Conservation (phyloP, 2,329 filamentous ascomycete species). For the Aspergillus floridensis region DNA sequence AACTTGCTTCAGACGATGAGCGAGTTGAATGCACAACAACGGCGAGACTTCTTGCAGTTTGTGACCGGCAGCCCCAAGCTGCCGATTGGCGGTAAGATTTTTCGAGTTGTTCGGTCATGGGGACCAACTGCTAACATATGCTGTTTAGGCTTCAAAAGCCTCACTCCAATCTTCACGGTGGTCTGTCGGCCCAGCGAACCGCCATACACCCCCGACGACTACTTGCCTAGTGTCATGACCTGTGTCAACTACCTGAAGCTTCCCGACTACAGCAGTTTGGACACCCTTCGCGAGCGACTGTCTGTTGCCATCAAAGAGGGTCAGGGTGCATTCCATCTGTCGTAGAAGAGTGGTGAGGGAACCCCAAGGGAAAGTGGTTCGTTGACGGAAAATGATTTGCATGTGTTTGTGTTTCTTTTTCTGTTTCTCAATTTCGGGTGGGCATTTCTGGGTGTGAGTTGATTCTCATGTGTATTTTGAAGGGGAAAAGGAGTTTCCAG, state of each 20-base stretch:
- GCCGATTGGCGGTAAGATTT: conserved; percentile 79
- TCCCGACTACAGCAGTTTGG: conserved; percentile 82
- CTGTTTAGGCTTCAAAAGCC: conserved; percentile 79
- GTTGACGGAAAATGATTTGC: neutral
- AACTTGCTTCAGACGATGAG: conserved; percentile 95
- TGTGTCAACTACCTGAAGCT: conserved; percentile 99
- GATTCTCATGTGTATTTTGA: neutral
- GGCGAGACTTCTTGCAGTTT: conserved; percentile 94
- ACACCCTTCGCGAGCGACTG: conserved; percentile 74
- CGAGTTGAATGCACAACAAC: conserved; percentile 69
- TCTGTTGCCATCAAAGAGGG: conserved; percentile 88
- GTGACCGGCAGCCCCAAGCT: conserved; percentile 97
- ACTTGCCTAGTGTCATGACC: conserved; percentile 99
- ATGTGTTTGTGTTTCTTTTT: neutral
- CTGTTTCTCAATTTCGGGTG: neutral
- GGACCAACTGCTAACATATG: conserved; percentile 32
- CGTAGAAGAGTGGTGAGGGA: conserved; percentile 45
- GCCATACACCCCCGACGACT: conserved; percentile 91
- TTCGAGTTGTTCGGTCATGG: too few relatives aligned
- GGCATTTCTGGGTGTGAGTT: neutral
- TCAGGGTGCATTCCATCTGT: conserved; percentile 95
- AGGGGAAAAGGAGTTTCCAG: neutral
- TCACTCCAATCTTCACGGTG: conserved; percentile 98
- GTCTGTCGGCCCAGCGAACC: conserved; percentile 98
- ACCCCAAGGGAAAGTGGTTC: neutral